A percentile compares a stretch with the other conserved stretches of the same genome.
These are phyloP conservation scores for Metarhizium sp. DNA, from an alignment of 2,329 filamentous ascomycete species.

Conservation along the genomic window DNA sequence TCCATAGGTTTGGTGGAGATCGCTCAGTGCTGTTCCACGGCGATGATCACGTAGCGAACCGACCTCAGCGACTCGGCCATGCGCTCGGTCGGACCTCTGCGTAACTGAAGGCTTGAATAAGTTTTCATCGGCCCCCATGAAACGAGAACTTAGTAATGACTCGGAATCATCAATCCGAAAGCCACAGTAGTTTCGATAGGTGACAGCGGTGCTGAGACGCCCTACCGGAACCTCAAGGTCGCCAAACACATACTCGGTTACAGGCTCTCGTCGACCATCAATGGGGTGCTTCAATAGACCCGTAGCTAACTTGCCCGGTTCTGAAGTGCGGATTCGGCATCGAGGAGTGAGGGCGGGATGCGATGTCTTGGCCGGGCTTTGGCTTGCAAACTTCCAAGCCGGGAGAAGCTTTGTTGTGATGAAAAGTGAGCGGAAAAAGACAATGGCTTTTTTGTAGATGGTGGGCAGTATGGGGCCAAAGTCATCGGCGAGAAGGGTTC, in stretches of 20 bases:
- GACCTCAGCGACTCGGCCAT: constrained; percentile 39
- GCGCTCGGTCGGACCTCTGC: constrained; percentile 34
- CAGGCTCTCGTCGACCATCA: constrained; percentile 30
- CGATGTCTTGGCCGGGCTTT: constrained; percentile 62
- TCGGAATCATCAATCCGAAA: constrained; percentile 91
- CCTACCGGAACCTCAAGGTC: constrained; percentile 82
- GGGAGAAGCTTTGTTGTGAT: constrained; percentile 75
- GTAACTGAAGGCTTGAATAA: constrained; percentile 74
- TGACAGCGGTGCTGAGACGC: constrained; percentile 69
- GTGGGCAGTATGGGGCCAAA: constrained; percentile 64
- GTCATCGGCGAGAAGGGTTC: constrained; percentile 42
- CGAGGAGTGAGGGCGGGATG: constrained; percentile 61
- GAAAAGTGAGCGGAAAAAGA: constrained; percentile 85
- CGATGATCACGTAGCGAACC: constrained; percentile 67
- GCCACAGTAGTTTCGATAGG: constrained; percentile 79
- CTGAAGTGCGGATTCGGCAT: constrained; percentile 66
- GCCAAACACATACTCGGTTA: constrained; percentile 71
- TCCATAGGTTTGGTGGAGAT: constrained; percentile 74
- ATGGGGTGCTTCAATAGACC: constrained; percentile 52
- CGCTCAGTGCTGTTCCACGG: constrained; percentile 36
- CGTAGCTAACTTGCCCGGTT: constrained; percentile 40
- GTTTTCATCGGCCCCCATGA: constrained; percentile 84
- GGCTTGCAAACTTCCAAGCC: constrained; percentile 72
- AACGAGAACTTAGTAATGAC: constrained; percentile 80
- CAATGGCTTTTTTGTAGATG: constrained; percentile 94